Evolutionary conservation across 2,329 filamentous ascomycete genomes (phyloP), one percentile per base, ranked within the genome.

Genomic region (Hypoxylon sp.): DNA sequence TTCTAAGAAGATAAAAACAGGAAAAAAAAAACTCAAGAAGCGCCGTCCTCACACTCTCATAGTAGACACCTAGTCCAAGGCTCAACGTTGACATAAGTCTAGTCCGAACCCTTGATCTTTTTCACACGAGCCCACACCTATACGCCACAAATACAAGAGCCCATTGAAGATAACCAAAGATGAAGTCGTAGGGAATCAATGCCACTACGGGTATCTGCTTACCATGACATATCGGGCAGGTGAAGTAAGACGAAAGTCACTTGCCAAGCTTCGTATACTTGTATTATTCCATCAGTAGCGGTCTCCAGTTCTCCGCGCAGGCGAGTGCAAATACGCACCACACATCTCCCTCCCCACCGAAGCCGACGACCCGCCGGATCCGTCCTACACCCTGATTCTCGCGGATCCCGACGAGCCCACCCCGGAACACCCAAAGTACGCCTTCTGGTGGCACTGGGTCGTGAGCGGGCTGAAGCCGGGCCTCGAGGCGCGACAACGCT

Each of bases 371-470:
- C 69, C 75, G 0, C 77, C 76, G 1, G 86, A 71, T 26, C 69
- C 75, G 0, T 77, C 76, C 1, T 86, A 84, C 73, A 78, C 80
- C 33, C 75, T 85, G 52, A 75, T 86, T 66, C 77, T 87, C 40
- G 77, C 85, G 20, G 85, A 86, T 58, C 84, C 84, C 0, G 85
- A 86, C 62, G 84, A 84, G 18, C 85, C 85, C 0, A 86, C 83
- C 0, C 85, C 84, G 0, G 82, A 84, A 33, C 82, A 86, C 52
- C 83, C 83, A 4, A 85, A 83, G 69, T 86, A 84, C 70, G 81
- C 83, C 0, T 85, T 83, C 70, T 86, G 84, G 83, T 77, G 84
- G 18, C 84, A 87, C 69, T 86, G 83, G 82, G 78, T 87, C 24
- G 72, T 85, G 0, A 73, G 78, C 3, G 80, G 81, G 0, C 46